A percentile compares a stretch with the other conserved stretches of the same genome.
These are phyloP conservation scores for Talaromyces pinophilus DNA, from an alignment of 2,329 filamentous ascomycete species.

Conservation along the genomic window DNA sequence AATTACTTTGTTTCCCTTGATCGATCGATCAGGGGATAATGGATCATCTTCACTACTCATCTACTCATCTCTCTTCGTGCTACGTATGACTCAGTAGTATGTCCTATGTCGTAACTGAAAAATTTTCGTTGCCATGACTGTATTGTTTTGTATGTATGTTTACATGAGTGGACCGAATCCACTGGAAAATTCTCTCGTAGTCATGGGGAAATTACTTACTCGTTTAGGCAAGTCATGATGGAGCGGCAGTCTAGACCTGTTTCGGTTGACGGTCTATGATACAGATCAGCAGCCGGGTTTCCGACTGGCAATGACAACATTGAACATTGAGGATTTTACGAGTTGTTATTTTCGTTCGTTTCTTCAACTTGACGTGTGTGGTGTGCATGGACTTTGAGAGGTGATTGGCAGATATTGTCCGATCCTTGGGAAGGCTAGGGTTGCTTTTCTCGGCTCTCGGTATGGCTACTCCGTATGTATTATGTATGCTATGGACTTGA, in stretches of 20 bases:
- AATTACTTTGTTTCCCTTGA: not conserved
- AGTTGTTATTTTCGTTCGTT: not conserved
- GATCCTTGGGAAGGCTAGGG: not conserved
- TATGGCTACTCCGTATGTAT: not conserved
- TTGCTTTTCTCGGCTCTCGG: not conserved
- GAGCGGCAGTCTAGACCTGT: not conserved
- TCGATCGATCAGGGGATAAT: not conserved
- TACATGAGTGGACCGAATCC: conserved; percentile 8
- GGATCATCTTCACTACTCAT: conserved; percentile 7
- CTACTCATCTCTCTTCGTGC: not conserved
- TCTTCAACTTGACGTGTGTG: not conserved
- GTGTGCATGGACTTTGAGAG: not conserved
- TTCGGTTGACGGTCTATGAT: not conserved
- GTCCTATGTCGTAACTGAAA: not conserved
- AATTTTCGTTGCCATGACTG: not conserved
- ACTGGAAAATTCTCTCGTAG: conserved; percentile 11
- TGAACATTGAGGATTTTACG: no score
- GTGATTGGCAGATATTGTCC: conserved; percentile 1
- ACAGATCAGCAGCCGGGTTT: not conserved
- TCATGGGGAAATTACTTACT: not conserved
- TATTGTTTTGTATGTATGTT: conserved; percentile 9
- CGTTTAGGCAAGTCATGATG: not conserved
- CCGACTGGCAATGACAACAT: not conserved
- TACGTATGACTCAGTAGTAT: not conserved
- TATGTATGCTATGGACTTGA: not conserved